phyloP scores from a whole-genome alignment of 345 rosid genomes.

The Clarkia xantiana region DNA sequence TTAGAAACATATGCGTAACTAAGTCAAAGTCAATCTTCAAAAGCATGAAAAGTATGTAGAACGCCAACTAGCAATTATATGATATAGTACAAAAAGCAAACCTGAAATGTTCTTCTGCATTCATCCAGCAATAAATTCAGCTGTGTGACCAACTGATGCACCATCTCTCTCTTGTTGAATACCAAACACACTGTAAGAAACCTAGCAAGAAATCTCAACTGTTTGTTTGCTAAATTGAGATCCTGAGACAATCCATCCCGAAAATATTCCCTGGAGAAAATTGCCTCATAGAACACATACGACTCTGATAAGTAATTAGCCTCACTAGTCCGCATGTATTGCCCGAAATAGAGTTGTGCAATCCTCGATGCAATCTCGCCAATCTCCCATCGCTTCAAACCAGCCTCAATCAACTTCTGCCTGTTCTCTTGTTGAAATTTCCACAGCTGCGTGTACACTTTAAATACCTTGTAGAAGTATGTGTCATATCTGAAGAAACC shows the following conservation, averaged over 20 bases:
- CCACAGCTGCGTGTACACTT: constrained; percentile 93
- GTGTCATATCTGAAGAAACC: constrained; percentile 51
- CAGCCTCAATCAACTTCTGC: constrained; percentile 78
- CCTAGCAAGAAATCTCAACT: constrained; percentile 77
- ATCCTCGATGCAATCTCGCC: constrained; percentile 94
- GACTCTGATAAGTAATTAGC: constrained; percentile 67
- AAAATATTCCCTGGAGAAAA: constrained; percentile 72
- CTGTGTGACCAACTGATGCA: constrained; percentile 71
- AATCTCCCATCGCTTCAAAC: constrained; percentile 94
- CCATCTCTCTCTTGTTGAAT: constrained; percentile 62
- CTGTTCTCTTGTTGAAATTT: constrained; percentile 94
- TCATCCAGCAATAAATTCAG: constrained; percentile 73
- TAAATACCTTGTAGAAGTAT: constrained; percentile 89
- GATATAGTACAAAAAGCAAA: constrained; percentile 10
- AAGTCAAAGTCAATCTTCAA: too few species aligned
- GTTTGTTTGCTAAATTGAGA: constrained; percentile 75
- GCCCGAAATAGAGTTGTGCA: constrained; percentile 89
- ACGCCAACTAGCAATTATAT: not conserved
- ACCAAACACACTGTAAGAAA: constrained; percentile 89
- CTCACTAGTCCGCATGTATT: constrained; percentile 86
- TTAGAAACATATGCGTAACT: too few species aligned
- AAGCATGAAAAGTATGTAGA: not conserved
- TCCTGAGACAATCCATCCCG: constrained; percentile 76
- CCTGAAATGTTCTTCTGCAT: constrained; percentile 87
- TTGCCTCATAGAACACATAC: constrained; percentile 79